phyloP scores from a whole-genome alignment of 1,284 basidiomycete species.

The Boletus sp. region DNA sequence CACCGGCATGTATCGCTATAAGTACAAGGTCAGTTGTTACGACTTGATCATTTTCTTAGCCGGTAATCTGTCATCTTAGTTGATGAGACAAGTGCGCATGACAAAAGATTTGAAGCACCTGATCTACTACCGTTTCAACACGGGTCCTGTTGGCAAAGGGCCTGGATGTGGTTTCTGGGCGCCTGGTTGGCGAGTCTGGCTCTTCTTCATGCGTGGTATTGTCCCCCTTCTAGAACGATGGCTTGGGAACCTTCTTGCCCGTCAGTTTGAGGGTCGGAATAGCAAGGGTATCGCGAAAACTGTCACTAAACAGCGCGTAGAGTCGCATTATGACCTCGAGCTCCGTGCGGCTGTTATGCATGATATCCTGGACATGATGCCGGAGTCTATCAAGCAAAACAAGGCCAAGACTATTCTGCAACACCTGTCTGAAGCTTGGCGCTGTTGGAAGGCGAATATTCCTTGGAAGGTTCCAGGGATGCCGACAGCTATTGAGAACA shows the following conservation, averaged over 20 bases:
- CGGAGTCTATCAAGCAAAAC: slow-evolving; percentile 97
- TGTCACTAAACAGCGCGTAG: slow-evolving; percentile 98
- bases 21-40: slow-evolving; percentile 78
- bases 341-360: slow-evolving; percentile 99
- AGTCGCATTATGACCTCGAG: slow-evolving; percentile 98
- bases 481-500: slow-evolving; percentile 98
- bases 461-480: slow-evolving; percentile 97
- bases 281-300: slow-evolving; percentile 95
- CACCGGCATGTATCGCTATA: slow-evolving; percentile 99
- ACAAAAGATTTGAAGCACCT: slow-evolving; percentile 99
- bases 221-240: slow-evolving; percentile 96
- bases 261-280: slow-evolving; percentile 97
- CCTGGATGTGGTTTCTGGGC: slow-evolving; percentile 99
- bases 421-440: slow-evolving; percentile 97
- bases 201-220: slow-evolving; percentile 99
- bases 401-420: slow-evolving; percentile 98
- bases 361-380: slow-evolving; percentile 99
- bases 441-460: slow-evolving; percentile 99
- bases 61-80: slow-evolving; percentile 36
- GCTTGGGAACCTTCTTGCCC: slow-evolving; percentile 94
- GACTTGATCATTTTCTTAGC: background rate
- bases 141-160: slow-evolving; percentile 98
- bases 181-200: slow-evolving; percentile 98
- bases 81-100: slow-evolving; percentile 99
- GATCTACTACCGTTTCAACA: slow-evolving; percentile 98